A percentile compares a stretch with the other conserved stretches of the same genome.
Evolutionary conservation across 768 basidiomycete species (phyloP).

Genomic region (Tylopilus vinaceipallidus): DNA sequence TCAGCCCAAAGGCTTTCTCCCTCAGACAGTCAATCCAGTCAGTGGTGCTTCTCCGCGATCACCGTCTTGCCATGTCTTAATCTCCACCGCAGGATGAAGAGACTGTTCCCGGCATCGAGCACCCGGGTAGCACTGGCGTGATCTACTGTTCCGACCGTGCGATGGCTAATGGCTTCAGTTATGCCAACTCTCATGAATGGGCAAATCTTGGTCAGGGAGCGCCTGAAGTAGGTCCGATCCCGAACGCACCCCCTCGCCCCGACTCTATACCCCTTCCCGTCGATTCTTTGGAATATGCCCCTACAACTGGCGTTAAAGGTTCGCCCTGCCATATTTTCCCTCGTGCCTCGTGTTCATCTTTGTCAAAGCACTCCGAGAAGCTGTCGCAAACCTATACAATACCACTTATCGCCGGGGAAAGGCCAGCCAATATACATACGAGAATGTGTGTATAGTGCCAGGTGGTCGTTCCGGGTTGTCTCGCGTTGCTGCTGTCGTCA

Average conservation of each 20-base stretch:
- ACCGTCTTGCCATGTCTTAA: background rate
- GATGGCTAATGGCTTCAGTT: slow-evolving; percentile 92
- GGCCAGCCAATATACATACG: slow-evolving; percentile 80
- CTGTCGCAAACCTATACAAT: slow-evolving; percentile 90
- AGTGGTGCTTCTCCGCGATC: slow-evolving; percentile 13
- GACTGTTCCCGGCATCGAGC: slow-evolving; percentile 84
- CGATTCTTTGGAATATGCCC: slow-evolving; percentile 86
- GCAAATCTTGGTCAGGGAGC: slow-evolving; percentile 91
- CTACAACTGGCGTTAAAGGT: slow-evolving; percentile 90
- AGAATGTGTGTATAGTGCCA: slow-evolving; percentile 94
- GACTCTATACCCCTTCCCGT: slow-evolving; percentile 60
- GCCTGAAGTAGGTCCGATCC: slow-evolving; percentile 84
- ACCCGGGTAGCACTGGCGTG: slow-evolving; percentile 62
- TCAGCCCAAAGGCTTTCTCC: slow-evolving; percentile 59
- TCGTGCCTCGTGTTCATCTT: slow-evolving; percentile 2
- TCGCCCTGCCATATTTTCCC: slow-evolving; percentile 2
- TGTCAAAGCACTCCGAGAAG: slow-evolving; percentile 69
- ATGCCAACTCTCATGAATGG: slow-evolving; percentile 77
- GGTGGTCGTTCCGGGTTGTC: slow-evolving; percentile 90
- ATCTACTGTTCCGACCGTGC: slow-evolving; percentile 93
- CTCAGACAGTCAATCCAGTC: slow-evolving; percentile 72
- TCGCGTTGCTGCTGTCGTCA: slow-evolving; percentile 87
- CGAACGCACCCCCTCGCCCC: slow-evolving; percentile 67
- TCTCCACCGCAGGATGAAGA: slow-evolving; percentile 64
- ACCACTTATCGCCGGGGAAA: slow-evolving; percentile 81